phyloP scores from a whole-genome alignment of 169 alveolate species.

The Cytauxzoon felis region DNA sequence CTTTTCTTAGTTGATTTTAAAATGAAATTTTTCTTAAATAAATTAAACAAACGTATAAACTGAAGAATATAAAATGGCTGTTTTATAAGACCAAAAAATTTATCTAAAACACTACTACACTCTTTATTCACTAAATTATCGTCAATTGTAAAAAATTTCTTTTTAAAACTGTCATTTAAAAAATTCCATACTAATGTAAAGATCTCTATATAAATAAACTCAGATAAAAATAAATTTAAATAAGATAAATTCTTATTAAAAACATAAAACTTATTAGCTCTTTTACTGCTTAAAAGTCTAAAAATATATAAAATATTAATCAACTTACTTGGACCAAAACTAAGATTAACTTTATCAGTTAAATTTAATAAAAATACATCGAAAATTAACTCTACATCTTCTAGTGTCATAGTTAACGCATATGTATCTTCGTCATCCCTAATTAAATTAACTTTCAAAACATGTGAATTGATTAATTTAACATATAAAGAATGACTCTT shows the following conservation, averaged over 20 bases:
- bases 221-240: background rate
- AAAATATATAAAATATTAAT: too few relatives aligned
- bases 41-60: background rate
- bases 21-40: background rate
- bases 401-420: too few relatives aligned
- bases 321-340: too few relatives aligned
- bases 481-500: slow-evolving; percentile 37
- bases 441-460: too few relatives aligned
- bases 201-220: background rate
- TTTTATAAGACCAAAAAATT: slow-evolving; percentile 4
- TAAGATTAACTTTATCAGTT: too few relatives aligned
- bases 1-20: too few relatives aligned
- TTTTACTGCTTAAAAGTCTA: too few relatives aligned
- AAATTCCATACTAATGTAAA: slow-evolving; percentile 3
- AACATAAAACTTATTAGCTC: too few relatives aligned
- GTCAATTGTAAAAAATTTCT: slow-evolving; percentile 2
- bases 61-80: background rate
- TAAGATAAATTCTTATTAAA: background rate
- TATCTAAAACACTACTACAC: slow-evolving; percentile 4
- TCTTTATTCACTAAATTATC: slow-evolving; percentile 19
- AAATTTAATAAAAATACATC: slow-evolving; percentile 1
- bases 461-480: slow-evolving; percentile 37
- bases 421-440: too few relatives aligned
- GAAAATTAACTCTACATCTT: too few relatives aligned
- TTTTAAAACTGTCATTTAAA: slow-evolving; percentile 12